Evolutionary conservation across 257 asterid species (phyloP).

Genomic region (Solanum virginianum): DNA sequence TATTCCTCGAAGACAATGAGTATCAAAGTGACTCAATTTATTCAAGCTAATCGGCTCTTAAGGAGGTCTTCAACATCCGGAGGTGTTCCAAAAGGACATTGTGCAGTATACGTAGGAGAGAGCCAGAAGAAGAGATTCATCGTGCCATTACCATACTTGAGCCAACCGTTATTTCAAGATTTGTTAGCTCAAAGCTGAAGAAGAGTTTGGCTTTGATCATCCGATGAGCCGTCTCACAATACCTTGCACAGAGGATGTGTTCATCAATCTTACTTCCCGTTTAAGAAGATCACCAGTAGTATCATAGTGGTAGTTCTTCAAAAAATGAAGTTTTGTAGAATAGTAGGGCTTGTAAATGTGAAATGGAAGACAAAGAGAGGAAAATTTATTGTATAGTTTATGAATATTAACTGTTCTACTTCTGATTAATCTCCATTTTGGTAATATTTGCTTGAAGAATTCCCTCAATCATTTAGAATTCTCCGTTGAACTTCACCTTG

Average conservation of each 20-base stretch:
- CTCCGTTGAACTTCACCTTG: too few relatives aligned
- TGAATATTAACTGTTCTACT: background rate
- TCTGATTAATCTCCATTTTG: background rate
- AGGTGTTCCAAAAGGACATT: background rate
- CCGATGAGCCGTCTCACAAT: background rate
- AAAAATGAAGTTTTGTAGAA: background rate
- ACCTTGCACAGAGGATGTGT: background rate
- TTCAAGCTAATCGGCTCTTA: background rate
- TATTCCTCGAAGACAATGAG: background rate
- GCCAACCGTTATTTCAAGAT: background rate
- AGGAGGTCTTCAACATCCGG: background rate
- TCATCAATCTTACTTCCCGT: background rate
- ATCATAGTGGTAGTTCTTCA: background rate
- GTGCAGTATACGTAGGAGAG: background rate
- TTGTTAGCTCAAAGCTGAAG: background rate
- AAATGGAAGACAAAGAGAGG: background rate
- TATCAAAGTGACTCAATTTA: background rate
- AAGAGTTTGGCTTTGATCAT: background rate
- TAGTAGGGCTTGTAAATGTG: background rate
- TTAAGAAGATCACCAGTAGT: background rate
- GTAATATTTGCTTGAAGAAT: background rate
- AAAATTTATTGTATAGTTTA: background rate
- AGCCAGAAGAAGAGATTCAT: background rate
- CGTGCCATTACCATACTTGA: background rate
- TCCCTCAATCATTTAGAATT: background rate